These are phyloP conservation scores for Neopestalotiopsis sp. DNA, from an alignment of 2,329 filamentous ascomycete species.

Conservation along the genomic window DNA sequence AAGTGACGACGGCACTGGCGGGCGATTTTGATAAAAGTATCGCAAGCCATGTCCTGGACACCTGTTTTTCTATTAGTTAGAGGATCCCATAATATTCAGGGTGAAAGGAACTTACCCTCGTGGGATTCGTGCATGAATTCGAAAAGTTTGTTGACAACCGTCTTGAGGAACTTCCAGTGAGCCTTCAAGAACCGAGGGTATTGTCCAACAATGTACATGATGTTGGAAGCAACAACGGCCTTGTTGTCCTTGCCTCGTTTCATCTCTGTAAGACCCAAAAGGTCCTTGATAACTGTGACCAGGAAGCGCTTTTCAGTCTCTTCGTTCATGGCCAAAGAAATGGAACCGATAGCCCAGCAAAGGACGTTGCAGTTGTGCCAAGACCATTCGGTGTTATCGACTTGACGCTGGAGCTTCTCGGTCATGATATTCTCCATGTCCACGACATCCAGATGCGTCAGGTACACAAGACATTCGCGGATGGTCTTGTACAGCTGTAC, in stretches of 20 bases:
- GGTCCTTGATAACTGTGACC: conserved; percentile 97
- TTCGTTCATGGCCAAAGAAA: conserved; percentile 98
- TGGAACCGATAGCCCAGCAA: conserved; percentile 99
- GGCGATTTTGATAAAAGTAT: conserved; percentile 99
- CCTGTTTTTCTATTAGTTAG: conserved; percentile 52
- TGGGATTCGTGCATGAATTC: conserved; percentile 99
- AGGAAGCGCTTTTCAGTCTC: conserved; percentile 98
- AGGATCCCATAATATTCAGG: neutral
- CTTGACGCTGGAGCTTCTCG: conserved; percentile 93
- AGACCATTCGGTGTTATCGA: conserved; percentile 96
- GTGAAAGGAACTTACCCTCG: conserved; percentile 68
- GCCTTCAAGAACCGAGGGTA: conserved; percentile 98
- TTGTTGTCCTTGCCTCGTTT: conserved; percentile 99
- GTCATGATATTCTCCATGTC: conserved; percentile 99
- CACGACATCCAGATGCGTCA: conserved; percentile 95
- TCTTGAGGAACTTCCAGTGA: conserved; percentile 99
- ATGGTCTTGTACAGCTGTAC: conserved; percentile 99
- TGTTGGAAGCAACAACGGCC: conserved; percentile 97
- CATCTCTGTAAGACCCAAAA: conserved; percentile 96
- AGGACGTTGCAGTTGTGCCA: conserved; percentile 99
- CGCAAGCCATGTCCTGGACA: conserved; percentile 99
- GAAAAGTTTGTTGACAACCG: conserved; percentile 98
- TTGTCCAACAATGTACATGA: conserved; percentile 99
- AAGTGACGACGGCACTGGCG: conserved; percentile 98
- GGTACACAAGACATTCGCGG: conserved; percentile 92